Conservation (phyloP, 2,329 filamentous ascomycete species). For the Camillea tinctor region DNA sequence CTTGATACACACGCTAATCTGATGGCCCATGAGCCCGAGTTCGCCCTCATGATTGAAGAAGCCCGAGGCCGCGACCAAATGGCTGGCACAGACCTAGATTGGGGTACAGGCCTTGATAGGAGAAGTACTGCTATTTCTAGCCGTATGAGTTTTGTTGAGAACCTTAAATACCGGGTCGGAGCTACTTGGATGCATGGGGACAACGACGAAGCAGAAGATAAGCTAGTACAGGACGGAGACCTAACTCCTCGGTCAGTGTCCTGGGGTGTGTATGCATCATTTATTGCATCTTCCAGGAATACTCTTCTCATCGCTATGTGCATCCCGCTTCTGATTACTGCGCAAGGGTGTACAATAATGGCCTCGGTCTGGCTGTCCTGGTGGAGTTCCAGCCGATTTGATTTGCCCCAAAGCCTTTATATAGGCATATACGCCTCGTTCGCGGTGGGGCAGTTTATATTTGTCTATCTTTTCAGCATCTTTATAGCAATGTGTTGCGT, state of each 20-base stretch:
- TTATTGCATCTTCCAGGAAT: constrained; percentile 58
- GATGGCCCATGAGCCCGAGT: constrained; percentile 57
- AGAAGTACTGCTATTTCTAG: background rate
- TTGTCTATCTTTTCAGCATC: constrained; percentile 61
- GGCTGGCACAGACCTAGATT: constrained; percentile 16
- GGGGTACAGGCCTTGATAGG: constrained; percentile 8
- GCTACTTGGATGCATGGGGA: background rate
- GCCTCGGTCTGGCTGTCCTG: constrained; percentile 66
- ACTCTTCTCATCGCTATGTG: constrained; percentile 52
- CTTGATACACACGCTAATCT: constrained; percentile 65
- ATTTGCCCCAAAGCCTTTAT: constrained; percentile 50
- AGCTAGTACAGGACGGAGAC: constrained; percentile 54
- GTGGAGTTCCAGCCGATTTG: constrained; percentile 63
- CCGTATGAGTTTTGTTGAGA: background rate
- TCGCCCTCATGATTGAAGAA: constrained; percentile 48
- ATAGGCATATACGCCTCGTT: constrained; percentile 62
- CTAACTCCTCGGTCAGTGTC: constrained; percentile 58
- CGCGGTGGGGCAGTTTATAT: constrained; percentile 49
- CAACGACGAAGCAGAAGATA: constrained; percentile 2
- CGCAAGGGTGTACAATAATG: constrained; percentile 59
- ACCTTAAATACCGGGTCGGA: background rate
- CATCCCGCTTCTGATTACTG: constrained; percentile 44
- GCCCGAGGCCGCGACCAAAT: constrained; percentile 24
- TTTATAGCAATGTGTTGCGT: constrained; percentile 59
- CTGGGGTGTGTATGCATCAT: constrained; percentile 61